phyloP scores from a whole-genome alignment of 208 protist genomes.

The Strigomonas culicis region DNA sequence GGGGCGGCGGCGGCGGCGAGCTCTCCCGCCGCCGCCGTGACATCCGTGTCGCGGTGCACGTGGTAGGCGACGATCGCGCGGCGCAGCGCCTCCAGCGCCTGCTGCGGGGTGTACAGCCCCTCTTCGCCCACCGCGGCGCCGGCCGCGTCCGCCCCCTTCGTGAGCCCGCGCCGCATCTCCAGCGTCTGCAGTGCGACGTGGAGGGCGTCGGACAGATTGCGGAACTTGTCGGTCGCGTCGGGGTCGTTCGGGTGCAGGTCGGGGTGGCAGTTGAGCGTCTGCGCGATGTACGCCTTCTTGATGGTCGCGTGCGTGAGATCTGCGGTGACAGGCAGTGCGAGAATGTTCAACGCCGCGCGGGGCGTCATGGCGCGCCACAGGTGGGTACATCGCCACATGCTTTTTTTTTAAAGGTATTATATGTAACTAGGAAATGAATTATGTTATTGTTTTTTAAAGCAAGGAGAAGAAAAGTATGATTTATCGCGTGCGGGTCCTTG shows the following conservation, averaged over 20 bases:
- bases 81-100: slow-evolving; percentile 48
- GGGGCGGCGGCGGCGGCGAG: neutral
- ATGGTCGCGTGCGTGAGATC: slow-evolving; percentile 45
- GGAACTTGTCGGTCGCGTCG: slow-evolving; percentile 68
- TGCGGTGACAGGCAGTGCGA: slow-evolving; percentile 28
- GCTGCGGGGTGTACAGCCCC: slow-evolving; percentile 41
- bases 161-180: slow-evolving; percentile 25
- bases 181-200: slow-evolving; percentile 63
- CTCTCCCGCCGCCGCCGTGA: neutral
- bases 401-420: slow-evolving; percentile 5
- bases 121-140: slow-evolving; percentile 1
- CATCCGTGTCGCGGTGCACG: slow-evolving; percentile 13
- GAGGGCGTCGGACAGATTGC: slow-evolving; percentile 67
- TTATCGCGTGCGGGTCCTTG: neutral
- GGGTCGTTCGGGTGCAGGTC: slow-evolving; percentile 74
- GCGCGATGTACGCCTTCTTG: slow-evolving; percentile 79
- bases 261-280: slow-evolving; percentile 76
- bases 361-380: slow-evolving; percentile 47
- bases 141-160: neutral
- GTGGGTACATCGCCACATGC: slow-evolving; percentile 19
- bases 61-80: slow-evolving; percentile 57
- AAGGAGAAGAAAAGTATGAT: neutral
- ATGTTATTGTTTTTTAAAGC: neutral
- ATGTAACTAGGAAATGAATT: neutral
- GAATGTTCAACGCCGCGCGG: slow-evolving; percentile 47